A percentile compares a stretch with the other conserved stretches of the same genome.
phyloP scores from a whole-genome alignment of 345 rosid genomes.

The Rhodamnia rubescens region DNA sequence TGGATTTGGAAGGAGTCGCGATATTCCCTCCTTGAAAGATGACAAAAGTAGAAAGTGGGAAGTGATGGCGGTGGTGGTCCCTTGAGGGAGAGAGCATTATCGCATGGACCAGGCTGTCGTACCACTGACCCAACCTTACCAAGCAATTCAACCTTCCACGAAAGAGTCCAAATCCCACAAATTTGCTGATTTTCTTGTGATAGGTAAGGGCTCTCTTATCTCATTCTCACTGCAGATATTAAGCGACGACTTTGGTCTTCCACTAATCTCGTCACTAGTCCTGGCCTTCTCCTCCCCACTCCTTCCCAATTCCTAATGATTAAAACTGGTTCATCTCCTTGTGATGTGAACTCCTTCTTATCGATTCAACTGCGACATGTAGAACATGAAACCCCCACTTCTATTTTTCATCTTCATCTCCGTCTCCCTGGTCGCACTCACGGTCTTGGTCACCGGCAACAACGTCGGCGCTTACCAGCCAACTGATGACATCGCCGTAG shows the following conservation, averaged over 20 bases:
- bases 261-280: not conserved
- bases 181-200: accelerated
- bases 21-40: not conserved
- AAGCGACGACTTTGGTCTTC: not conserved
- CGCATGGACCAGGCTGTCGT: too few relatives aligned
- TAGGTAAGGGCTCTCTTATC: too few relatives aligned
- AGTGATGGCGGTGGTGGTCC: not conserved
- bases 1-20: not conserved
- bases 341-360: not conserved
- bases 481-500: not conserved
- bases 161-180: not conserved
- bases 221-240: not conserved
- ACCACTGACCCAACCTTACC: too few relatives aligned
- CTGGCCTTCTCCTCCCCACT: not conserved
- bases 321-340: not conserved
- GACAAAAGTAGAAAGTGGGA: not conserved
- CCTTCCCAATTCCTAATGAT: not conserved
- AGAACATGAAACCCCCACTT: not conserved
- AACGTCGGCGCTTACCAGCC: not conserved
- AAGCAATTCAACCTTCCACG: not conserved
- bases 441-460: not conserved
- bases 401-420: not conserved
- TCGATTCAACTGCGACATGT: not conserved
- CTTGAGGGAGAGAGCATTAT: not conserved
- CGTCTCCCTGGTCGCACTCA: not conserved